Conservation (phyloP, 2,329 filamentous ascomycete genomes). For the Penicillium aurantiogriseum region DNA sequence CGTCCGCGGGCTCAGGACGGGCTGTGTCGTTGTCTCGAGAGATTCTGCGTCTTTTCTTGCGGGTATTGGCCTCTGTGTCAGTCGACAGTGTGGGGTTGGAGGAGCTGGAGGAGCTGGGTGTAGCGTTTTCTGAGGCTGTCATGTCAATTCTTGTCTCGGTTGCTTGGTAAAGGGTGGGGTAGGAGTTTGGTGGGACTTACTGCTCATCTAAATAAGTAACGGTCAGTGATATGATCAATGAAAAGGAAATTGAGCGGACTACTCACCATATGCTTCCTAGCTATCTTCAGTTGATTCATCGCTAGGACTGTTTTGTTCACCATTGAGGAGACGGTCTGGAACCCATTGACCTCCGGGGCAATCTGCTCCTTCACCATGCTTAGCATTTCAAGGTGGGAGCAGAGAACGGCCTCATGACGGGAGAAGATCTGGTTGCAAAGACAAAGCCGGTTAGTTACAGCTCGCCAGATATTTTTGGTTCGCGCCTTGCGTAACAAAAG, state of each 20-base stretch:
- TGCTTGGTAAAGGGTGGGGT: background rate
- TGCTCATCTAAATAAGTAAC: conserved; percentile 13
- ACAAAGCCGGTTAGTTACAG: background rate
- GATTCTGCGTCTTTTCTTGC: conserved; percentile 11
- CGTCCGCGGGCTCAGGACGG: background rate
- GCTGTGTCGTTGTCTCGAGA: background rate
- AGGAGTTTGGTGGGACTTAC: conserved; percentile 12
- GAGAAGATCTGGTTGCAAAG: conserved; percentile 35
- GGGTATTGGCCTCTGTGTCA: conserved; percentile 13
- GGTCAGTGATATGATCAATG: conserved; percentile 1
- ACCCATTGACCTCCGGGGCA: conserved; percentile 28
- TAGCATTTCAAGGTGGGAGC: conserved; percentile 41
- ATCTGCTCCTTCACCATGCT: conserved; percentile 35
- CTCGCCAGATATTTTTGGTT: background rate
- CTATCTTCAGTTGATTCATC: conserved; percentile 36
- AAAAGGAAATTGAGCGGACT: background rate
- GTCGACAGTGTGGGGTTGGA: conserved; percentile 6
- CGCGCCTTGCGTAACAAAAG: background rate
- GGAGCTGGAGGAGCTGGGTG: background rate
- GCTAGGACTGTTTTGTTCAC: conserved; percentile 41
- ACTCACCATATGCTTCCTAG: conserved; percentile 39
- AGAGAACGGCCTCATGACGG: conserved; percentile 42
- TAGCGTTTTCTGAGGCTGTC: background rate
- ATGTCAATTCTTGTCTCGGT: background rate
- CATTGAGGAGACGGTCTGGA: conserved; percentile 36